Evolutionary conservation across 1,139 yeast genomes (phyloP).

Genomic region (Hansenula sp.): DNA sequence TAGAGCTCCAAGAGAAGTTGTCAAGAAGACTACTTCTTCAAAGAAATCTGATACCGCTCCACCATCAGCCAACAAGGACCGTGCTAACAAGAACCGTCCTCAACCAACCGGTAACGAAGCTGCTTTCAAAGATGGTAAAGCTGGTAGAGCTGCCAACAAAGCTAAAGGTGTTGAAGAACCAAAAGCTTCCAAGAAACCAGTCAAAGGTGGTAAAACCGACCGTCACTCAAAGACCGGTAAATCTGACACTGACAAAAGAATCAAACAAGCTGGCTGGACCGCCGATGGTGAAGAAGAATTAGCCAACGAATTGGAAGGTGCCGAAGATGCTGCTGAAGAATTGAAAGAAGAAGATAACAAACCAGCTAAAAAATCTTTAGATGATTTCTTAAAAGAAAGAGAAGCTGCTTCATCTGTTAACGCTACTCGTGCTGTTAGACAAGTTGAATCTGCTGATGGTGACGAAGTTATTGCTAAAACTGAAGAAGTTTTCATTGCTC

Average conservation of each 20-base stretch:
- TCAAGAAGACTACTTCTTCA: constrained; percentile 79
- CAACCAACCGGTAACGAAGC: constrained; percentile 85
- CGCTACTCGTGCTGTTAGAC: constrained; percentile 42
- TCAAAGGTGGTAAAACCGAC: constrained; percentile 62
- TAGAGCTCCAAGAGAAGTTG: constrained; percentile 62
- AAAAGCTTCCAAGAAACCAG: constrained; percentile 43
- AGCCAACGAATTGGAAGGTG: constrained; percentile 35
- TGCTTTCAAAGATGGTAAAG: constrained; percentile 71
- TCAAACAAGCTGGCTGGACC: constrained; percentile 74
- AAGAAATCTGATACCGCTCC: constrained; percentile 88
- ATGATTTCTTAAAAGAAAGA: constrained; percentile 59
- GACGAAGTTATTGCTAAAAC: constrained; percentile 58
- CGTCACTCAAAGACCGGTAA: constrained; percentile 84
- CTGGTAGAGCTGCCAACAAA: constrained; percentile 64
- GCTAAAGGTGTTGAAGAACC: constrained; percentile 56
- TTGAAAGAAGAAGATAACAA: constrained; percentile 37
- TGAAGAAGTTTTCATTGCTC: constrained; percentile 50
- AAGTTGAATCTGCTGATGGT: constrained; percentile 38
- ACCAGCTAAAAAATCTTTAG: constrained; percentile 53
- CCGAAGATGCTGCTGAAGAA: constrained; percentile 49
- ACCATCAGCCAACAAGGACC: constrained; percentile 75
- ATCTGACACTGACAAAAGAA: constrained; percentile 81
- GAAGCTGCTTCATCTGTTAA: constrained; percentile 37
- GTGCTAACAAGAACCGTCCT: constrained; percentile 70
- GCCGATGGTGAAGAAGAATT: constrained; percentile 46